These are phyloP conservation scores for Phytophthora agathidicida DNA, from an alignment of 352 stramenopile species.

Conservation along the genomic window DNA sequence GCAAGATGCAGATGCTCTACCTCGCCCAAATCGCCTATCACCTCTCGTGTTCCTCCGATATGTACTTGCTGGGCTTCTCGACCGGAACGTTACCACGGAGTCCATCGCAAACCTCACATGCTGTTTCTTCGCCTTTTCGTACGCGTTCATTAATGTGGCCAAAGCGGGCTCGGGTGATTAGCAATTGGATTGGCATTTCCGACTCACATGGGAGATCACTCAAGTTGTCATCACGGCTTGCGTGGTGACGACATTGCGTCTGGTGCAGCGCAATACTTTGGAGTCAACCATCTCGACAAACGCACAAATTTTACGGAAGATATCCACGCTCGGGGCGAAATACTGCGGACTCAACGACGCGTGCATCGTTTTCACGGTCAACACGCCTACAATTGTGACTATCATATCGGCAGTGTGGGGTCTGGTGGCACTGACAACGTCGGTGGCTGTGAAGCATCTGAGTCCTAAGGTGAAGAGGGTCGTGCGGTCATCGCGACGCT, in stretches of 20 bases:
- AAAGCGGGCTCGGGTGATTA: neutral
- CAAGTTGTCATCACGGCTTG: neutral
- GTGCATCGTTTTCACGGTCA: constrained; percentile 12
- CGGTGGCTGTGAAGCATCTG: constrained; percentile 1
- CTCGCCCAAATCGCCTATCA: constrained; percentile 14
- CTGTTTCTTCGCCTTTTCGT: neutral
- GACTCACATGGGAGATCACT: neutral
- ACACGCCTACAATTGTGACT: neutral
- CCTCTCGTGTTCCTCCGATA: constrained; percentile 3
- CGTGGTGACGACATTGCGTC: neutral
- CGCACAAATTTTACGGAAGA: constrained; percentile 13
- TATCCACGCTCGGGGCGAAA: too few species aligned
- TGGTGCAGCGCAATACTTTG: constrained; percentile 4
- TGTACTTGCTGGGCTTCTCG: constrained; percentile 7
- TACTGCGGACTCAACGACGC: constrained; percentile 13
- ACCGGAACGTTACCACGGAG: constrained; percentile 8
- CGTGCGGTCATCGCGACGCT: neutral
- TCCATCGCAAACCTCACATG: neutral
- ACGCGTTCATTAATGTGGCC: neutral
- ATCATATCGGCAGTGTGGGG: neutral
- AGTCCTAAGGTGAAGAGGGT: neutral
- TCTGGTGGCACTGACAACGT: neutral
- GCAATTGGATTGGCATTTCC: neutral
- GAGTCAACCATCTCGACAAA: constrained; percentile 1
- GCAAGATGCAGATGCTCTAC: constrained; percentile 10